Conservation (phyloP, 78 protist genomes). For the Protostelium mycophagum region DNA sequence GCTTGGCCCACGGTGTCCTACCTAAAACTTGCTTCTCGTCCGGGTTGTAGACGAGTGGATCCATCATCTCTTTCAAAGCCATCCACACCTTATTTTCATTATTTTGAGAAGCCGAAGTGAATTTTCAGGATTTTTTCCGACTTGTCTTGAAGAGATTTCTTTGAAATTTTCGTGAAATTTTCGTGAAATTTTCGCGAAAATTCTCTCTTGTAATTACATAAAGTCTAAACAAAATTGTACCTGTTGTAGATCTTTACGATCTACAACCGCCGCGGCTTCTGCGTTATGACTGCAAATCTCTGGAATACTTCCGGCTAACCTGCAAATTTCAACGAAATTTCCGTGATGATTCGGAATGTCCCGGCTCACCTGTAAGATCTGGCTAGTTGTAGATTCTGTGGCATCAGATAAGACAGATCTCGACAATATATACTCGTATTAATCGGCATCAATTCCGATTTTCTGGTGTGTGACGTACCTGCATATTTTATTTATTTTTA, state of each 20-base stretch:
- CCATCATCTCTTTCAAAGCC: neutral
- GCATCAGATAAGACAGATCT: neutral
- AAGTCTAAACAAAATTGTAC: too few relatives aligned
- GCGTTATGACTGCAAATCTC: neutral
- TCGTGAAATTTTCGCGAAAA: too few relatives aligned
- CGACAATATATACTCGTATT: neutral
- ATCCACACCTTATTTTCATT: too few relatives aligned
- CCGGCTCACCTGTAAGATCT: neutral
- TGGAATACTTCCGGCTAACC: neutral
- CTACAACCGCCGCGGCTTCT: neutral
- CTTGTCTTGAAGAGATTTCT: too few relatives aligned
- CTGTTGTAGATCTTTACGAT: neutral
- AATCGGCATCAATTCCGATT: neutral
- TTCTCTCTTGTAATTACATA: too few relatives aligned
- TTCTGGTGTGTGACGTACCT: neutral
- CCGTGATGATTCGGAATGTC: neutral
- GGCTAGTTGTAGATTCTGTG: neutral
- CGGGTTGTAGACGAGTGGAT: neutral
- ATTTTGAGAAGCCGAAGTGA: too few relatives aligned
- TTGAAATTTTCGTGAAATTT: too few relatives aligned
- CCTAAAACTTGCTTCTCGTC: neutral
- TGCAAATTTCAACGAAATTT: neutral
- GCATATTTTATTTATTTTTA: too few relatives aligned
- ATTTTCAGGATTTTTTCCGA: too few relatives aligned
- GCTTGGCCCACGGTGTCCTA: constrained; percentile 15